Evolutionary conservation across 192 early-diverging fungal species (phyloP).

Genomic region (Coemansia sp.): DNA sequence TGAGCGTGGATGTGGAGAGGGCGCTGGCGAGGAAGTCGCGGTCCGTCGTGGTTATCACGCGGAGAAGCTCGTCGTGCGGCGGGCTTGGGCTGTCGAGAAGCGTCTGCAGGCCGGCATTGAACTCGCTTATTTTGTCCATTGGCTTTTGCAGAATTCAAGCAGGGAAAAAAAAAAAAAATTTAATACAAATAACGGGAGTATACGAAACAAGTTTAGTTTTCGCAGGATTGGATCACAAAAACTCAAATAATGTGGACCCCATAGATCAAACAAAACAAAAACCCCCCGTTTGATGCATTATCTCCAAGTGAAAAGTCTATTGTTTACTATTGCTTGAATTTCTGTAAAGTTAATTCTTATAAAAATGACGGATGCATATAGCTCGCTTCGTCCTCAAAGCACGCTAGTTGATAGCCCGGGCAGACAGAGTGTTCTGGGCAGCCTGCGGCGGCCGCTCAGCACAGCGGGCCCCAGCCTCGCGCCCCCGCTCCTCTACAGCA

Average conservation of each 20-base stretch:
- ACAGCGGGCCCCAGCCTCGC: background rate
- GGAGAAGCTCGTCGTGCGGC: constrained; percentile 38
- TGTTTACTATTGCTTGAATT: too few relatives aligned
- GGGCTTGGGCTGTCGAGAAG: constrained; percentile 44
- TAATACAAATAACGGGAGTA: too few relatives aligned
- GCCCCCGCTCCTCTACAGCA: constrained; percentile 12
- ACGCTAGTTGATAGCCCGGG: background rate
- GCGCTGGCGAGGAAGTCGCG: constrained; percentile 43
- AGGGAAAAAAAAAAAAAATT: too few relatives aligned
- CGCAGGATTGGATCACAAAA: too few relatives aligned
- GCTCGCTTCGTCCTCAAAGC: background rate
- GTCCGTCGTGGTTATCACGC: constrained; percentile 36
- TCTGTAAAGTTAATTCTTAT: background rate
- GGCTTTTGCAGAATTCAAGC: too few relatives aligned
- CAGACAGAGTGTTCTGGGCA: background rate
- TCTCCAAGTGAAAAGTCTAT: background rate
- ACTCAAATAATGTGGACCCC: too few relatives aligned
- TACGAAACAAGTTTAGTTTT: too few relatives aligned
- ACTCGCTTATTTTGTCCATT: constrained; percentile 46
- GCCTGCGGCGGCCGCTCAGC: background rate
- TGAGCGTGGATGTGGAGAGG: constrained; percentile 30
- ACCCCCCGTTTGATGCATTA: too few relatives aligned
- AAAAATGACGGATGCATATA: background rate
- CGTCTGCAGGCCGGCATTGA: constrained; percentile 35
- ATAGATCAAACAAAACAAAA: too few relatives aligned